Evolutionary conservation across 768 basidiomycete genomes (phyloP).

Genomic region (Cubamyces sp.): DNA sequence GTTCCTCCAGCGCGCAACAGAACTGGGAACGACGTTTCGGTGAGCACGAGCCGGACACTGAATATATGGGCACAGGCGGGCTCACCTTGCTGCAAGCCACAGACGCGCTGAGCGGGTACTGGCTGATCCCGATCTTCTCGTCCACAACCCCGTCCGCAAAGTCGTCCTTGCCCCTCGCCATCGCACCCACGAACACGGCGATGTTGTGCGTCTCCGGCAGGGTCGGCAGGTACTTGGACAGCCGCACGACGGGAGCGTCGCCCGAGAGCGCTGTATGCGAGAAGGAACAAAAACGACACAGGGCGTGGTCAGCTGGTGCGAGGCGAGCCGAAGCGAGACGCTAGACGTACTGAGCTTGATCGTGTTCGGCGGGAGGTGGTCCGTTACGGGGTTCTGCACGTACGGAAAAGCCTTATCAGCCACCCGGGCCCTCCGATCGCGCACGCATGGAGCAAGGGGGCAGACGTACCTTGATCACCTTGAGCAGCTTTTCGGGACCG

Average conservation of each 20-base stretch:
- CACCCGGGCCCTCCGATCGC: no score
- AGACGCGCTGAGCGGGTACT: slow-evolving; percentile 89
- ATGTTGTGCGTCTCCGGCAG: slow-evolving; percentile 87
- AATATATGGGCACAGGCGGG: not conserved
- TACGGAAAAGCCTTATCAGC: not conserved
- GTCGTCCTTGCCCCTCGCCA: slow-evolving; percentile 95
- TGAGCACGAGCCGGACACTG: not conserved
- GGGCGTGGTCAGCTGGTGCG: slow-evolving; percentile 7
- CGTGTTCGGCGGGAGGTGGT: slow-evolving; percentile 94
- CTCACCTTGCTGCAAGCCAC: slow-evolving; percentile 97
- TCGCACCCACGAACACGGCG: slow-evolving; percentile 96
- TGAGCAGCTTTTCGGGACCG: slow-evolving; percentile 94
- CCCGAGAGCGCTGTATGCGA: slow-evolving; percentile 76
- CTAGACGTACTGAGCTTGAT: slow-evolving; percentile 85
- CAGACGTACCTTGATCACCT: slow-evolving; percentile 85
- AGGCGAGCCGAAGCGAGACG: not conserved
- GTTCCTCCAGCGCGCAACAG: slow-evolving; percentile 89
- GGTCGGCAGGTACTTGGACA: slow-evolving; percentile 84
- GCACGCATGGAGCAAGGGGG: slow-evolving; percentile 11
- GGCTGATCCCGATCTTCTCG: slow-evolving; percentile 95
- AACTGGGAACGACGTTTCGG: slow-evolving; percentile 51
- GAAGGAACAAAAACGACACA: not conserved
- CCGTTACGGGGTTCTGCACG: slow-evolving; percentile 85
- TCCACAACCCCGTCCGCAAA: slow-evolving; percentile 96
- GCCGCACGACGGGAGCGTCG: slow-evolving; percentile 79